Base-by-base conservation (phyloP, 2,329 filamentous ascomycete genomes). In the Exutisphaerella laricina region DNA sequence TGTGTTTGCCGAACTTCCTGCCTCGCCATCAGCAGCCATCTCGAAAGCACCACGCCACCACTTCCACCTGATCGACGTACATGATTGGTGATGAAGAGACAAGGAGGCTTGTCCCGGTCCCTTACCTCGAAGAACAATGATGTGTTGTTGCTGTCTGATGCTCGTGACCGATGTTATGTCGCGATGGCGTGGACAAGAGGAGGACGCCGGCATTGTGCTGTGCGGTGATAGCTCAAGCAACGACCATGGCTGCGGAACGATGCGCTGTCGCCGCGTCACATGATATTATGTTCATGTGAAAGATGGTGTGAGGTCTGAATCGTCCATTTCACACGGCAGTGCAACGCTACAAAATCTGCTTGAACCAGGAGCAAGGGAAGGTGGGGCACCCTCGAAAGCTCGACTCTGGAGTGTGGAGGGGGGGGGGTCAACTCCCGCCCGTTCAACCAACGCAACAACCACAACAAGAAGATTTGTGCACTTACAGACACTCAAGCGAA, bases 1-100 rank as follows among this genome's bases (percentile, higher is more conserved):
- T 95, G 66, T 96, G 88, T 75, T 98, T 98, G 68, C 92, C 92
- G 74, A 98, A 98, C 79, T 98, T 98, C 92, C 90, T 98, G 50
- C 20, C 23, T 35, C 17, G 18, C 31, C 28, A 46, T 49, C 43
- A 50, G 48, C 48, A 47, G 25, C n/a, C n/a, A n/a, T n/a, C n/a
- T n/a, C n/a, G n/a, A n/a, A n/a, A n/a, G n/a, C n/a, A n/a, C n/a
- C n/a, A n/a, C n/a, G n/a, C n/a, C n/a, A n/a, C n/a, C n/a, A n/a
- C n/a, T n/a, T n/a, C n/a, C n/a, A 17, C 25, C 12, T 21, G n/a
- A 8, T 20, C 1, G 20, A 41, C 43, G 23, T 41, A 46, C 43
- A 46, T 41, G 43, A 17, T 42, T 18, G 31, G 33, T n/a, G 26
- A 17, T 28, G 25, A 18, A 26, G 28, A 22, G 28, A 16, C 16